A percentile compares a stretch with the other conserved stretches of the same genome.
phyloP scores from a whole-genome alignment of 495 filamentous ascomycete genomes.

The Thozetella sp. region DNA sequence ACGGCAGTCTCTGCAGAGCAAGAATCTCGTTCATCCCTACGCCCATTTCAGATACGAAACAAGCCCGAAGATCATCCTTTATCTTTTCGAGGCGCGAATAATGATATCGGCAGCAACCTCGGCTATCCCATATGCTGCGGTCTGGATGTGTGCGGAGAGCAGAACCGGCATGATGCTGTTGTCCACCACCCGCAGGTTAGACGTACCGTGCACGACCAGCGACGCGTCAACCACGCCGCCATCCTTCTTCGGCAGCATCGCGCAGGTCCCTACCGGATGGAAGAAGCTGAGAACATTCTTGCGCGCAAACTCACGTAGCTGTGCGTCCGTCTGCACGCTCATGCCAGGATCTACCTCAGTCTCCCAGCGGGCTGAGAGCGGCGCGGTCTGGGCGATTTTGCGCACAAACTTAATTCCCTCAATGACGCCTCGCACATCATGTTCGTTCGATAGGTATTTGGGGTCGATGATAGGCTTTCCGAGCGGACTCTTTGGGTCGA shows the following conservation, averaged over 20 bases:
- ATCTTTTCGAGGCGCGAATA: constrained; percentile 7
- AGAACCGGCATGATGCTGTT: constrained; percentile 28
- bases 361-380: constrained; percentile 6
- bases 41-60: no score
- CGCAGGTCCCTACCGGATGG: constrained; percentile 42
- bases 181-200: constrained; percentile 34
- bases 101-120: constrained; percentile 48
- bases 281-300: constrained; percentile 16
- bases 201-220: constrained; percentile 44
- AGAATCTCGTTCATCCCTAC: no score
- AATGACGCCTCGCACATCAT: constrained; percentile 6
- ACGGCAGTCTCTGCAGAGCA: no score
- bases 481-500: constrained; percentile 14
- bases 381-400: constrained; percentile 6
- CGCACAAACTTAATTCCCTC: constrained; percentile 8
- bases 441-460: constrained; percentile 8
- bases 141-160: constrained; percentile 31
- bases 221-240: constrained; percentile 53
- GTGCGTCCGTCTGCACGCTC: constrained; percentile 16
- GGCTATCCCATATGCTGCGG: constrained; percentile 35
- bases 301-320: constrained; percentile 18
- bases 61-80: no score
- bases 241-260: constrained; percentile 43
- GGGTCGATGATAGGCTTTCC: constrained; percentile 12
- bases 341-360: constrained; percentile 24